Evolutionary conservation across 1,139 yeast species (phyloP).

Genomic region (Hemisphaericaspora subhashii): DNA sequence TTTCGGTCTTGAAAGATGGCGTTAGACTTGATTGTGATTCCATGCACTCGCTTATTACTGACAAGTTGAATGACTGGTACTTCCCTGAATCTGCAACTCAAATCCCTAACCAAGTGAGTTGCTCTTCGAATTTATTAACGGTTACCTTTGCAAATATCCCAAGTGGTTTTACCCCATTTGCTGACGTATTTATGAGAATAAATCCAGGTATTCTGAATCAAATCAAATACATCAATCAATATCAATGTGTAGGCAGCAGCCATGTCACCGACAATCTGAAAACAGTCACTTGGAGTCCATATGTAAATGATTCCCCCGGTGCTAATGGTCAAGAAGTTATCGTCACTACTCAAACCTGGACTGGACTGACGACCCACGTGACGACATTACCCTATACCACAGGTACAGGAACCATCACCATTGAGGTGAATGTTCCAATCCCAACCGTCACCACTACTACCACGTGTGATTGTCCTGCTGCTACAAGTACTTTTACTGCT

Average conservation of each 20-base stretch:
- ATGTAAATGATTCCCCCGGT: constrained; percentile 15
- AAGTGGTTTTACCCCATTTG: constrained; percentile 31
- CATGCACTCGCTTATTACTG: constrained; percentile 21
- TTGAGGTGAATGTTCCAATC: constrained; percentile 19
- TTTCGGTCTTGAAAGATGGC: constrained; percentile 10
- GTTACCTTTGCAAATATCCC: constrained; percentile 25
- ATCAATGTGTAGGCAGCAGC: constrained; percentile 14
- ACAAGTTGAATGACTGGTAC: constrained; percentile 24
- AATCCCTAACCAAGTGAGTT: constrained; percentile 7
- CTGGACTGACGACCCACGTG: constrained; percentile 21
- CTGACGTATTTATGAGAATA: constrained; percentile 19
- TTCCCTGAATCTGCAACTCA: constrained; percentile 15
- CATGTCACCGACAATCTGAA: neutral
- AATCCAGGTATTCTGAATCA: neutral
- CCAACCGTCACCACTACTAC: constrained; percentile 20
- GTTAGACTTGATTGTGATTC: constrained; percentile 23
- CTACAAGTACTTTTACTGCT: constrained; percentile 13
- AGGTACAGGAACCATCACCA: constrained; percentile 17
- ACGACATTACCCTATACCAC: constrained; percentile 21
- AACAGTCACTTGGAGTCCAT: constrained; percentile 12
- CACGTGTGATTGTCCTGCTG: constrained; percentile 17
- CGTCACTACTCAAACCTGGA: constrained; percentile 24
- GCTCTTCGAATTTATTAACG: constrained; percentile 15
- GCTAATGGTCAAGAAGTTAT: constrained; percentile 23
- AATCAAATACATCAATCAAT: constrained; percentile 10